Base-by-base conservation (phyloP, 2,329 filamentous ascomycete species). In the Sphaceloma murrayae region DNA sequence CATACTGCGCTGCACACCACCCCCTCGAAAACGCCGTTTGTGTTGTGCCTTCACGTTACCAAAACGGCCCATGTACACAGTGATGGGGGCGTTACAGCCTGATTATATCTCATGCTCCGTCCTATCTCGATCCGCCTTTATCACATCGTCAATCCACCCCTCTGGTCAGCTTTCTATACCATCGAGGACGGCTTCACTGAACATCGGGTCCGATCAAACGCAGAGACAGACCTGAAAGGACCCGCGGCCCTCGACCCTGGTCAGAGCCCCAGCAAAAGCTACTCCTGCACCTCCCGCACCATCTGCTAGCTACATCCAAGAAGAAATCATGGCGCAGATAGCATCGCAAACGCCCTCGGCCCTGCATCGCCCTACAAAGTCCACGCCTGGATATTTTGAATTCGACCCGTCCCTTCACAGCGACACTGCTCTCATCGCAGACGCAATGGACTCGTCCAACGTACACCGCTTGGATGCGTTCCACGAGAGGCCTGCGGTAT, bases 401-500 rank as follows among this genome's bases (percentile, higher is more conserved):
- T 46, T 46, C 29, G 43, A 40, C n/a, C 45, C 45, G 16, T 40
- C 45, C 17, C 21, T 31, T 9, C 34, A 40, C 18, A 40, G 34
- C 36, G 34, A 46, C 18, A 24, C 34, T 16, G 34, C 45, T 31
- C 36, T 46, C 29, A 40, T 46, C 27, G 17, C 43, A 27, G 19
- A 34, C 21, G 45, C 36, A 38, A 46, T 46, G 45, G 45, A 40
- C 16, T 33, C 24, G 11, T 21, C 34, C 21, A 46, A 49, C 24
- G 40, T 49, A 10, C 47, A 46, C 38, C 43, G 45, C 42, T 43
- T 51, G 17, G 47, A 51, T 17, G 49, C 49, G 9, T 51, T 51
- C 47, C 49, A 51, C 19, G 22, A 43, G 17, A 36, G 47, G 6
- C 14, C 40, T 11, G 46, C 46, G 13, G 39, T 45, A 17, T 51